Base-by-base conservation (phyloP, 305 asterid species). In the Ajuga reptans region DNA sequence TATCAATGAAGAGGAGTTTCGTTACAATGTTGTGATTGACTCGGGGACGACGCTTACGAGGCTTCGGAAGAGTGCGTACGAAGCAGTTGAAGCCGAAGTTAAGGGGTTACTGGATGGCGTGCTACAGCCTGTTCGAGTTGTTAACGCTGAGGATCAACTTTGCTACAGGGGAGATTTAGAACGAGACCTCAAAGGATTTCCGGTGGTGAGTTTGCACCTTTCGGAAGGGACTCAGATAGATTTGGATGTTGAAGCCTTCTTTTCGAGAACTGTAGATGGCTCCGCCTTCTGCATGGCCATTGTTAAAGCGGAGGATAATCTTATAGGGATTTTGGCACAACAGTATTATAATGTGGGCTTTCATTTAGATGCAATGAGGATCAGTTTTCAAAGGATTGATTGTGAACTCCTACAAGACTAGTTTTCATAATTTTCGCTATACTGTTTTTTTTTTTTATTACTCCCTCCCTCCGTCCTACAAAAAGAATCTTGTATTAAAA, bases 271-370 rank as follows among this genome's bases (percentile, higher is more conserved):
- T 9, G 37, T 14, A 9, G 21, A 9, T 4, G 66, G 50, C 5
- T 15, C 66, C 15, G 17, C 66, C 4, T 59, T 59, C 5, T 59
- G 66, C 49, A 16, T 59, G 50, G 49, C 49, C 10, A 5, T 59
- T 2, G 9, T 59, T 9, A 17, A 59, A 10, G 9, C 66, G 1
- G 6, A 17, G 1, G 37, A 37, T 2, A 17, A 59, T 9, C 11
- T 59, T 9, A 59, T 59, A 0, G 66, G 66, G 10, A 12, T 59
- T 9, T 15, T 59, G 50, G 45, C 66, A 0, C 66, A 59, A 3
- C 66, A 59, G 5, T 59, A 59, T 18, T 59, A 59, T 37, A 59
- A 59, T 17, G 66, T 59, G 10, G 66, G 66, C 5, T 59, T 59
- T 59, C 50, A 59, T 59, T 17, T 59, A 5, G 50, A 37, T 59